Base-by-base conservation (phyloP, 163 green algal genomes). In the Chloromonas sp. region DNA sequence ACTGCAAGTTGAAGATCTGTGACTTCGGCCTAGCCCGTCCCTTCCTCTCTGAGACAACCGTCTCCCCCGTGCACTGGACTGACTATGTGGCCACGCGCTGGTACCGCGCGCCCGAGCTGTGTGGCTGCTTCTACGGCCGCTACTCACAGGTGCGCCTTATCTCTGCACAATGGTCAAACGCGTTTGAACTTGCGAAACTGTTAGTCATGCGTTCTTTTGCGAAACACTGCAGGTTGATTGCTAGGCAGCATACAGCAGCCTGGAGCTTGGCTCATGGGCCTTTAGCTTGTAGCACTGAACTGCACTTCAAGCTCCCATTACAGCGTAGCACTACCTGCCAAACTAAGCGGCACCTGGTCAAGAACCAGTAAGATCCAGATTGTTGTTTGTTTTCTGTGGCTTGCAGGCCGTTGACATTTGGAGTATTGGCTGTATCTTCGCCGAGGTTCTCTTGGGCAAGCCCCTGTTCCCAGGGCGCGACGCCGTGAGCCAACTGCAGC, bases 381-480 rank as follows among this genome's bases (percentile, higher is more conserved):
- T 36, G 36, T 36, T 36, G 36, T 36, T 36, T 36, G 36, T 36
- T 36, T 36, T 36, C 36, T 36, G 36, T 36, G 36, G 36, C 36
- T 36, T 36, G 36, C 94, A 96, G 1, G 95, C 96, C 14, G 98
- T 99, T 81, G 96, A 99, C 94, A 98, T 98, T 84, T 99, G 96
- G 96, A 93, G 84, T 84, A 96, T 98, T 57, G 95, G 94, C 71
- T 99, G 96, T 91, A 99, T 99, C 85, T 99, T 99, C 91, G 96
- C 96, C 0, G 96, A 99, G 86, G 84, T 88, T 58, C 89, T 99
- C 84, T 91, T 96, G 76, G 95, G 97, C 71, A 98, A 96, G 90
- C 97, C 97, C n/a, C 90, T 99, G 79, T 99, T 99, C 89, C 97
- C 97, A 0, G 97, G 97, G 1, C 91, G 94, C 82, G 99, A 99